Base-by-base conservation (phyloP, 2,329 filamentous ascomycete genomes). In the Epichloe glyceriae region DNA sequence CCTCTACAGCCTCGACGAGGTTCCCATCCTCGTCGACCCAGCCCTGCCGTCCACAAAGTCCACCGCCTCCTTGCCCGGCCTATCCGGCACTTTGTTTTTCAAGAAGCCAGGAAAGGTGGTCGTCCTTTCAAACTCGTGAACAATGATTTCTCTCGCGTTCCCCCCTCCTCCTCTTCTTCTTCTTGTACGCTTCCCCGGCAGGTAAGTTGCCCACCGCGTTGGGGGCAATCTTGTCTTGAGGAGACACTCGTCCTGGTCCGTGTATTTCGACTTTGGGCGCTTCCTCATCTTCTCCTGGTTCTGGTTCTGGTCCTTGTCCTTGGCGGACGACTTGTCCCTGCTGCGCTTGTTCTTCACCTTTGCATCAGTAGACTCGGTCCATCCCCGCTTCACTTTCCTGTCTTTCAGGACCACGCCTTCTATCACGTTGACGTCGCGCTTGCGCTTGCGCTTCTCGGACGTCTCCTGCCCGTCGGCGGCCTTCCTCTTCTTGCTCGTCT, bases 111-210 rank as follows among this genome's bases (percentile, higher is more conserved):
- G 87, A 56, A 88, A 85, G 60, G 88, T 91, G 38, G 80, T 82
- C 7, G 85, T 89, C 64, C 88, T 89, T 58, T 85, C 80, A 62
- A 96, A 97, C 63, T 98, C 93, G 66, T 97, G 90, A 3, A 97
- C 76, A 4, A 88, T 72, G 1, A 83, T 74, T 53, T 86, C 79
- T 14, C 72, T 65, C 12, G 58, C 54, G 49, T 14, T 30, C 8
- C 5, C 20, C 10, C 19, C 11, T 2, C 19, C 3, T 39, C 44
- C 75, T 74, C 58, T 80, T 78, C 63, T 78, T 80, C 58, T 80
- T 82, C 57, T 74, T 74, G n/a, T 69, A 64, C 19, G 64, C 64
- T 7, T 72, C 67, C 3, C 68, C 68, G 33, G 71, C 68, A 2
- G 63, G 58, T 12, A 68, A 55, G 49, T 73, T 72, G 42, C 70